Evolutionary conservation across 441 rosid genomes (phyloP), one percentile per base, ranked within the genome.

Genomic region (Pelargonium myrrhifolium): DNA sequence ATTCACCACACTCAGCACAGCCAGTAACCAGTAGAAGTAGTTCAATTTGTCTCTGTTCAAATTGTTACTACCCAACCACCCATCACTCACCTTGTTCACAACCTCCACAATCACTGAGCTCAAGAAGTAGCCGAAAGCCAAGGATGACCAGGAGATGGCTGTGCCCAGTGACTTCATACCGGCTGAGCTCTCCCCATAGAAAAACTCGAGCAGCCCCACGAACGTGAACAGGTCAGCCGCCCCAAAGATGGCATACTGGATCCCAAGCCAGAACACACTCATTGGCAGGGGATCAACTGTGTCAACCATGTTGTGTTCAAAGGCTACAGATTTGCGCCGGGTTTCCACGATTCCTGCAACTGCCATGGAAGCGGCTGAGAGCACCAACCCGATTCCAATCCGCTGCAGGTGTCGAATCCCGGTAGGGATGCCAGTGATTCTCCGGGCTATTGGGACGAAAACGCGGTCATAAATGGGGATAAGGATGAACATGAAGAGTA

Each of bases 201-300:
- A 83, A 37, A 87, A 87, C 68, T 87, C 87, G 26, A 84, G 75
- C 59, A 85, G 72, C 59, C 93, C 93, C 2, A 83, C 80, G 4
- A 87, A 59, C 3, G 93, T 80, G 81, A 87, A 87, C 84, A 85
- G 71, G 62, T 84, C 90, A 39, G 90, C 86, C 1, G 81, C 82
- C 65, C 87, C 90, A 40, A 84, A 80, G 9, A 85, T 78, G 0
- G 82, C 82, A 17, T 71, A 85, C 31, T 87, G 90, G 75, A 72
- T 72, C 4, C 85, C 86, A 6, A 87, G 82, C 93, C 90, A 87
- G 59, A 87, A 49, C 56, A 84, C 73, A 42, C 74, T 83, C 66
- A 83, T 83, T 2, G 93, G 88, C 58, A 84, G 62, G 2, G 87
- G 84, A 18, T 74, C 77, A 0, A 11, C 20, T 11, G 90, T 77